phyloP scores from a whole-genome alignment of 805 yeast species.

The Monosporozyma yasuniensis region DNA sequence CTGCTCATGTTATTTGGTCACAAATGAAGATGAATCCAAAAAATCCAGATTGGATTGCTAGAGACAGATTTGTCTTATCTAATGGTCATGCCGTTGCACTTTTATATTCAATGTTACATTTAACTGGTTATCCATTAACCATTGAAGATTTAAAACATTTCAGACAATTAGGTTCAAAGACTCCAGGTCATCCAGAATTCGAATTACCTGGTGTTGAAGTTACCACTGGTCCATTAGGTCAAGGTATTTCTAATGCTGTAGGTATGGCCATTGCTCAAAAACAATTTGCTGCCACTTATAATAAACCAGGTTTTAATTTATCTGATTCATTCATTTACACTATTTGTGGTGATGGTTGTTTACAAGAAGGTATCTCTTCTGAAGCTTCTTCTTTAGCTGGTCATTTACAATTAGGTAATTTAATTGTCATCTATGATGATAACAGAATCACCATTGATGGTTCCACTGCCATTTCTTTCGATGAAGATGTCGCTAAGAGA shows the following conservation, averaged over 20 bases:
- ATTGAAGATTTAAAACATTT: slow-evolving; percentile 83
- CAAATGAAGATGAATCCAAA: slow-evolving; percentile 81
- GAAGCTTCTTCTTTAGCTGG: slow-evolving; percentile 96
- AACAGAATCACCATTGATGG: slow-evolving; percentile 97
- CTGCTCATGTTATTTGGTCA: slow-evolving; percentile 80
- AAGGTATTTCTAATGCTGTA: slow-evolving; percentile 92
- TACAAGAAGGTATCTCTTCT: slow-evolving; percentile 95
- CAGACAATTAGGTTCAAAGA: slow-evolving; percentile 83
- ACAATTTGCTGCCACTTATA: slow-evolving; percentile 84
- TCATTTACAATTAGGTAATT: slow-evolving; percentile 84
- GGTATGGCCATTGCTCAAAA: slow-evolving; percentile 94
- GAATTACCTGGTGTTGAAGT: slow-evolving; percentile 92
- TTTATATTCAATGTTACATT: slow-evolving; percentile 74
- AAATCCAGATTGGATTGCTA: slow-evolving; percentile 86
- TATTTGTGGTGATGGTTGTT: slow-evolving; percentile 94
- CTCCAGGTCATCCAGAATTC: slow-evolving; percentile 97
- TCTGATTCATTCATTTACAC: slow-evolving; percentile 69
- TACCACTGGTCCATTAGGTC: slow-evolving; percentile 98
- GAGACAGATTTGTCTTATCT: slow-evolving; percentile 90
- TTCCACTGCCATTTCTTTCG: slow-evolving; percentile 77
- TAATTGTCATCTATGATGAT: slow-evolving; percentile 93
- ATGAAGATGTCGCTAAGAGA: slow-evolving; percentile 83
- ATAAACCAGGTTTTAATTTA: slow-evolving; percentile 64
- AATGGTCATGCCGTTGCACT: slow-evolving; percentile 97
- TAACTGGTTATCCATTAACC: slow-evolving; percentile 67